Percentiles rank a stretch among this genome's conserved stretches.
Conservation (phyloP, 441 rosid genomes). For the Dalechampia spathulata region DNA sequence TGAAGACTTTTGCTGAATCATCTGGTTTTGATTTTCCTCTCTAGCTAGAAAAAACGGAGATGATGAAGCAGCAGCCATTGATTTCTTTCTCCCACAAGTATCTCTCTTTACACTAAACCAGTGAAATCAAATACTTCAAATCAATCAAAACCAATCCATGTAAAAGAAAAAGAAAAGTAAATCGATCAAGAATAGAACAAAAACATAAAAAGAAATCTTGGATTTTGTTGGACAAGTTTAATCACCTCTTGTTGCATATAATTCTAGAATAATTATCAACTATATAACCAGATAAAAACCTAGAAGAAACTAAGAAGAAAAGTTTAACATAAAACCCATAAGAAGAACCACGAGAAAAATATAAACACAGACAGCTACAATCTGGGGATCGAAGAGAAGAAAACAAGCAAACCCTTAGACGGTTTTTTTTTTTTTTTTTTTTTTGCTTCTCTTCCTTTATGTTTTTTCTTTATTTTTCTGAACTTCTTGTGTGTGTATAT, state of each 20-base stretch:
- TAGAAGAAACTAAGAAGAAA: constrained; percentile 16
- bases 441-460: no score
- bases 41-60: constrained; percentile 45
- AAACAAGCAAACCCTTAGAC: constrained; percentile 22
- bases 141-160: constrained; percentile 10
- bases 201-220: background rate
- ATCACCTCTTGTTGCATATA: no score
- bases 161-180: background rate
- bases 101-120: no score
- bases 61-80: constrained; percentile 69
- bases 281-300: constrained; percentile 1
- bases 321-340: constrained; percentile 7
- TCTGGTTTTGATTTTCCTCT: constrained; percentile 48
- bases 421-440: constrained; percentile 2
- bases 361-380: constrained; percentile 34
- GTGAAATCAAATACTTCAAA: background rate
- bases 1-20: constrained; percentile 42
- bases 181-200: no score
- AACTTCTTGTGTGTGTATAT: no score
- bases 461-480: no score
- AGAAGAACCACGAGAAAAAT: constrained; percentile 31
- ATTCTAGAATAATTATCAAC: no score
- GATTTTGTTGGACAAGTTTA: background rate
- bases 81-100: no score
- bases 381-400: constrained; percentile 27